A percentile compares a stretch with the other conserved stretches of the same genome.
Conservation (phyloP, 106 monocot species). For the Hemerocallis citrina region DNA sequence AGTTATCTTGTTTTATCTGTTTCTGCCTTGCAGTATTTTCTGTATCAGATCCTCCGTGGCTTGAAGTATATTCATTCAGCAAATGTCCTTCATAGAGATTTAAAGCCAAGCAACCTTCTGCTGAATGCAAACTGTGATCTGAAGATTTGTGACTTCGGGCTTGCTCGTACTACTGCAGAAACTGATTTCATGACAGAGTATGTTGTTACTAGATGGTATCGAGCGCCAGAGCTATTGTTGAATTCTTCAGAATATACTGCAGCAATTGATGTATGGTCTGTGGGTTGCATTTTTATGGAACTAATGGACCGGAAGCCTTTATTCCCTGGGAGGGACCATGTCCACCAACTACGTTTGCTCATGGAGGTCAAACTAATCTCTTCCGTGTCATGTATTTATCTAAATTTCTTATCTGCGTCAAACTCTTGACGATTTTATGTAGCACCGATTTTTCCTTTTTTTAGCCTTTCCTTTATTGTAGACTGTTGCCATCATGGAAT, state of each 20-base stretch:
- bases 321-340: constrained; percentile 95
- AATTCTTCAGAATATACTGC: constrained; percentile 92
- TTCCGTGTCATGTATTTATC: not conserved
- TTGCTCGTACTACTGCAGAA: constrained; percentile 91
- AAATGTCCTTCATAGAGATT: constrained; percentile 94
- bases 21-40: constrained; percentile 64
- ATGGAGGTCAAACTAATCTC: constrained; percentile 54
- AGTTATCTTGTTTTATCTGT: not conserved
- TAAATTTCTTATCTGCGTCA: not conserved
- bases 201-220: constrained; percentile 95
- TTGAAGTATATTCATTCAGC: constrained; percentile 97
- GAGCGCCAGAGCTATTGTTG: constrained; percentile 80
- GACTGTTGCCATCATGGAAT: not conserved
- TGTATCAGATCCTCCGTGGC: constrained; percentile 94
- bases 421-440: not conserved
- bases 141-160: constrained; percentile 97
- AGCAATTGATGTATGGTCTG: constrained; percentile 96
- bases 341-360: constrained; percentile 76
- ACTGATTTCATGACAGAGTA: constrained; percentile 99
- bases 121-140: constrained; percentile 94
- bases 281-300: constrained; percentile 98
- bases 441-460: not conserved
- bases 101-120: constrained; percentile 95
- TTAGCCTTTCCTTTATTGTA: not conserved
- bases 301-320: constrained; percentile 84